Conservation (phyloP, 495 filamentous ascomycete genomes). For the Elaphomyces granulatus region DNA sequence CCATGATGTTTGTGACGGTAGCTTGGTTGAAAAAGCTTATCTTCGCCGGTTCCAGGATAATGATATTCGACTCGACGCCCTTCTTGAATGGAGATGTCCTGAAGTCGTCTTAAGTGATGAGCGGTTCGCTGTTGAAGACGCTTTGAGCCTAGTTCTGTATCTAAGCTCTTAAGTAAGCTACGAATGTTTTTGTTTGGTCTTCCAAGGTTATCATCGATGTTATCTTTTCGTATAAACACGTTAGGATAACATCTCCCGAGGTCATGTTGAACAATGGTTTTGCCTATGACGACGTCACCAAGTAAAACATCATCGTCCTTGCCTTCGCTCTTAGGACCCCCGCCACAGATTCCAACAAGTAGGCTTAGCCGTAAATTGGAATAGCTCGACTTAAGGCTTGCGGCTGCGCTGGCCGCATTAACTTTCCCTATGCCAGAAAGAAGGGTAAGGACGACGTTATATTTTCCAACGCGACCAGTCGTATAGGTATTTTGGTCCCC, state of each 20-base stretch:
- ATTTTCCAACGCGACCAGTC: constrained; percentile 12
- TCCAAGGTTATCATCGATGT: constrained; percentile 10
- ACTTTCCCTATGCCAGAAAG: constrained; percentile 16
- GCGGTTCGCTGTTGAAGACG: constrained; percentile 4
- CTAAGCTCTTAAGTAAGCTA: constrained; percentile 9
- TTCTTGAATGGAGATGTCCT: constrained; percentile 8
- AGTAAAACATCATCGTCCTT: constrained; percentile 14
- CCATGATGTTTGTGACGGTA: constrained; percentile 22
- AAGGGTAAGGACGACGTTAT: constrained; percentile 18
- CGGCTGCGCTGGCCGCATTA: constrained; percentile 13
- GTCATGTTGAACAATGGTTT: constrained; percentile 16
- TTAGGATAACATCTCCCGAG: constrained; percentile 14
- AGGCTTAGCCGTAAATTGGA: constrained; percentile 6
- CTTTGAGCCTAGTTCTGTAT: constrained; percentile 5
- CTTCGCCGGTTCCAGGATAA: constrained; percentile 11
- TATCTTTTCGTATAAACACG: constrained; percentile 9
- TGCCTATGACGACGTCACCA: constrained; percentile 26
- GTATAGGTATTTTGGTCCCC: constrained; percentile 17
- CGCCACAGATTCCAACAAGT: constrained; percentile 22
- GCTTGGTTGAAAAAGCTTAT: constrained; percentile 13
- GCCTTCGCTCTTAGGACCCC: constrained; percentile 9
- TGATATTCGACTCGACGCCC: constrained; percentile 3
- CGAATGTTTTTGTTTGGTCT: constrained; percentile 12
- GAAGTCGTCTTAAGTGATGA: constrained; percentile 3
- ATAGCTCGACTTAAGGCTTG: constrained; percentile 17